phyloP scores from a whole-genome alignment of 2,329 filamentous ascomycete genomes.

The Cladosporium sp. region DNA sequence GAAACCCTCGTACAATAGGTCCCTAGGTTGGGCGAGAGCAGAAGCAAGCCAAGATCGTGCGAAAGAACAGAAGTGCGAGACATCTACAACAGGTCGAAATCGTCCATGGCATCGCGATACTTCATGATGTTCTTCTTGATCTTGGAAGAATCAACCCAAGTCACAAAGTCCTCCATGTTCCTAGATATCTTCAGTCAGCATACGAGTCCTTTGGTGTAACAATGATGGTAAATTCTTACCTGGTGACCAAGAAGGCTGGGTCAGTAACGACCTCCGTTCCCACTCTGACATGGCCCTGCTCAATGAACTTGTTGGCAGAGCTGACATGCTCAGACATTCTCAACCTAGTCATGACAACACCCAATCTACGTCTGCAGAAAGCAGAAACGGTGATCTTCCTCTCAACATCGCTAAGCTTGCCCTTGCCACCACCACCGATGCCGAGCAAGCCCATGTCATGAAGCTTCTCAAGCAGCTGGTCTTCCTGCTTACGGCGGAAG shows the following conservation, averaged over 20 bases:
- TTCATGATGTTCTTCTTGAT: slow-evolving; percentile 94
- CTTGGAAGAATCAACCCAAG: slow-evolving; percentile 94
- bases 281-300: slow-evolving; percentile 89
- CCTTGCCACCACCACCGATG: slow-evolving; percentile 58
- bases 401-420: slow-evolving; percentile 68
- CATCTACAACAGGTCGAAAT: slow-evolving; percentile 76
- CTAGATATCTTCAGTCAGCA: slow-evolving; percentile 34
- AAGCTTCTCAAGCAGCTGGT: slow-evolving; percentile 83
- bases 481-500: slow-evolving; percentile 77
- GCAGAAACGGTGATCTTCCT: slow-evolving; percentile 83
- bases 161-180: slow-evolving; percentile 92
- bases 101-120: slow-evolving; percentile 91
- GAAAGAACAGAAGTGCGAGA: neutral
- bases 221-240: slow-evolving; percentile 24
- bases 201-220: neutral
- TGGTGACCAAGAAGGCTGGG: slow-evolving; percentile 80
- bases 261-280: slow-evolving; percentile 89
- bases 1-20: too few species aligned
- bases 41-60: neutral
- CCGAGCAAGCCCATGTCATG: slow-evolving; percentile 86
- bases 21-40: too few species aligned
- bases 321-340: slow-evolving; percentile 90
- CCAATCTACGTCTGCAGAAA: slow-evolving; percentile 77
- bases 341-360: slow-evolving; percentile 84
- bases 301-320: slow-evolving; percentile 75